Evolutionary conservation across 208 protist species (phyloP).

Genomic region (Strigomonas oncopelti): DNA sequence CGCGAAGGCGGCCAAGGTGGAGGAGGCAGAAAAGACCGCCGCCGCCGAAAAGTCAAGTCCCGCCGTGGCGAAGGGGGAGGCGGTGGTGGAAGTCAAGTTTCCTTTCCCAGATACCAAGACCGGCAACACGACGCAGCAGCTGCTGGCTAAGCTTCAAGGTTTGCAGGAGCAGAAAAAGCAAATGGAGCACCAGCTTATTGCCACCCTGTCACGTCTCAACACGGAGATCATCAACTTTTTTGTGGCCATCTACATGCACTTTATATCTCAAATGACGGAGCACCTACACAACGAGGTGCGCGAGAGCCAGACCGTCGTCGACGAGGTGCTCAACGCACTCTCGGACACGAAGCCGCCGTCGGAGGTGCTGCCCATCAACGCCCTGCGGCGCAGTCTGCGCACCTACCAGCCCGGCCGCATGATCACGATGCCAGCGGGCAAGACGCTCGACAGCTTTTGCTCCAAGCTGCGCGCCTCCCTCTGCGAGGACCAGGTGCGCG

Average conservation of each 20-base stretch:
- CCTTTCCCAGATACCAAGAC: neutral
- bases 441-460: constrained; percentile 41
- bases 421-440: constrained; percentile 20
- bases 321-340: neutral
- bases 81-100: neutral
- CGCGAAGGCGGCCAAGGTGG: neutral
- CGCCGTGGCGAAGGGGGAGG: constrained; percentile 1
- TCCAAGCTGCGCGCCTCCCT: constrained; percentile 53
- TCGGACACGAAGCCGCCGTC: constrained; percentile 5
- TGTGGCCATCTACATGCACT: constrained; percentile 33
- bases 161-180: constrained; percentile 14
- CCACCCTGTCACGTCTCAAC: constrained; percentile 61
- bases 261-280: constrained; percentile 24
- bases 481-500: constrained; percentile 75
- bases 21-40: neutral
- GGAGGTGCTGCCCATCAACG: neutral
- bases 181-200: constrained; percentile 55
- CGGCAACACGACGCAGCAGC: neutral
- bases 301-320: constrained; percentile 15
- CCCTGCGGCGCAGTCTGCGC: constrained; percentile 4
- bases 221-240: constrained; percentile 86
- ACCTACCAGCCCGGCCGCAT: neutral
- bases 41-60: neutral
- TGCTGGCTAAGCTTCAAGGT: neutral
- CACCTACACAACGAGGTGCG: constrained; percentile 19